Evolutionary conservation across 345 rosid genomes (phyloP).

Genomic region (Hevea brasiliensis): DNA sequence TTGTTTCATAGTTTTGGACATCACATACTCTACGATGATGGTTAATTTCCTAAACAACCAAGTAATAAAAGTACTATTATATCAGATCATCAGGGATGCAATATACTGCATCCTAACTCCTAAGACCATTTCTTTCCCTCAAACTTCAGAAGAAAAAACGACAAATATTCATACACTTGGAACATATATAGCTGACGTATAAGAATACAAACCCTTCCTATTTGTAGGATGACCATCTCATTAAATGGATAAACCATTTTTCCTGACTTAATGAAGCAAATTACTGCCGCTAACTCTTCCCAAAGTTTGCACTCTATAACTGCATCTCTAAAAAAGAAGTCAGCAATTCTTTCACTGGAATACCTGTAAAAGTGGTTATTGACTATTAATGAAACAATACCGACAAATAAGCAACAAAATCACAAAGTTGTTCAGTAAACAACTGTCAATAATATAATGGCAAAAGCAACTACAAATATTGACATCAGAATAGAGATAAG

Average conservation of each 20-base stretch:
- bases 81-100: too few species aligned
- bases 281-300: constrained; percentile 53
- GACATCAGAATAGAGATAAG: too few species aligned
- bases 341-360: constrained; percentile 47
- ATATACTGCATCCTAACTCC: too few species aligned
- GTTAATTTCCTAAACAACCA: background rate
- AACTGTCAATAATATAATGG: background rate
- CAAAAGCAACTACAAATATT: too few species aligned
- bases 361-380: constrained; percentile 40
- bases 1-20: background rate
- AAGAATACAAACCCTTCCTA: constrained; percentile 50
- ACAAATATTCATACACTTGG: background rate
- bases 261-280: constrained; percentile 44
- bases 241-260: constrained; percentile 51
- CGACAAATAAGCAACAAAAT: background rate
- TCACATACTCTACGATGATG: background rate
- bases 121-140: too few species aligned
- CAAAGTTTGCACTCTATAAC: constrained; percentile 62
- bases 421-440: background rate
- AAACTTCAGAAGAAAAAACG: too few species aligned
- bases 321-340: constrained; percentile 51
- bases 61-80: too few species aligned
- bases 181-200: background rate
- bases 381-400: background rate
- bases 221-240: constrained; percentile 52